These are phyloP conservation scores for Boletus vermiculosoides DNA, from an alignment of 768 basidiomycete species.

Conservation along the genomic window DNA sequence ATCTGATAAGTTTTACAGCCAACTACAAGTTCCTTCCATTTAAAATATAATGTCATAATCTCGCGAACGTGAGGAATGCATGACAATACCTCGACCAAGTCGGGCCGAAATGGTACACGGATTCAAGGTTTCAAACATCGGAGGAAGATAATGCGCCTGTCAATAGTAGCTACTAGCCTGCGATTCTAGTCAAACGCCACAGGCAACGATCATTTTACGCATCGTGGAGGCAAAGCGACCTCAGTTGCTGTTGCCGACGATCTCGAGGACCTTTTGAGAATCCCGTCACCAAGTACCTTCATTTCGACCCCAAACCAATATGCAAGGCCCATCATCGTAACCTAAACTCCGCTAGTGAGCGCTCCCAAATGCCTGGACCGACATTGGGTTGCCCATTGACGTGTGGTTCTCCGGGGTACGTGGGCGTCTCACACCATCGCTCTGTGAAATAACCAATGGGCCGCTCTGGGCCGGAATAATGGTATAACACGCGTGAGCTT, in stretches of 20 bases:
- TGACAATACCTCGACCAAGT: conserved; percentile 23
- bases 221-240: neutral
- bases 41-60: conserved; percentile 9
- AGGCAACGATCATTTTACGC: conserved; percentile 13
- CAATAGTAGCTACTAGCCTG: neutral
- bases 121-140: conserved; percentile 10
- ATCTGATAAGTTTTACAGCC: conserved; percentile 8
- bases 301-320: neutral
- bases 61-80: conserved; percentile 7
- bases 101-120: conserved; percentile 1
- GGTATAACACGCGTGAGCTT: neutral
- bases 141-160: conserved; percentile 7
- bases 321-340: neutral
- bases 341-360: neutral
- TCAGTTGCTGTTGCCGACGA: conserved; percentile 8
- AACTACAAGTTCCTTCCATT: neutral
- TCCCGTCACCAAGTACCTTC: neutral
- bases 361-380: neutral
- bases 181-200: conserved; percentile 13
- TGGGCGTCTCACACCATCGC: neutral
- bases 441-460: neutral
- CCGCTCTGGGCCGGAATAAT: neutral
- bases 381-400: no score
- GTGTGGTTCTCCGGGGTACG: neutral
- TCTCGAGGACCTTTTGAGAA: neutral